Conservation (phyloP, 2,329 filamentous ascomycete species). For the Pseudocercospora musae region DNA sequence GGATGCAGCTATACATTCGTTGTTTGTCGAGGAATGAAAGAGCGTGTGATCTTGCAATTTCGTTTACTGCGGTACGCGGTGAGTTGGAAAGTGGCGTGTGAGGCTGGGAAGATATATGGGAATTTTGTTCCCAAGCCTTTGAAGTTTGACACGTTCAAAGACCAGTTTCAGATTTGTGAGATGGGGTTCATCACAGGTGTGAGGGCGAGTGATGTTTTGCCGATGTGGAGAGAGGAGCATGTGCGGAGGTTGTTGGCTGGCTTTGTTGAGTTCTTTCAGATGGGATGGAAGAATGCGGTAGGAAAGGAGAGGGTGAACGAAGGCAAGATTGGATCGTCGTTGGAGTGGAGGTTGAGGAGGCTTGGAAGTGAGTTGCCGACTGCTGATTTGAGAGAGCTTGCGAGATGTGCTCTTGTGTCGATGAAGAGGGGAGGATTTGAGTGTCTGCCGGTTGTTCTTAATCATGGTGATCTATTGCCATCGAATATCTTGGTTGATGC, state of each 20-base stretch:
- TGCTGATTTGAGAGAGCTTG: slow-evolving; percentile 2
- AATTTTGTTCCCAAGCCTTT: slow-evolving; percentile 4
- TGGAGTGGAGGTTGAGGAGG: slow-evolving; percentile 6
- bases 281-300: slow-evolving; percentile 4
- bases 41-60: slow-evolving; percentile 11
- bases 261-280: slow-evolving; percentile 17
- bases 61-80: slow-evolving; percentile 1
- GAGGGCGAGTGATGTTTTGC: slow-evolving; percentile 3
- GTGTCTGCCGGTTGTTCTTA: slow-evolving; percentile 54
- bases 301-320: not conserved
- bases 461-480: slow-evolving; percentile 59
- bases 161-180: slow-evolving; percentile 12
- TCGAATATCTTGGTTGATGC: slow-evolving; percentile 56
- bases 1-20: not conserved
- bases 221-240: not conserved
- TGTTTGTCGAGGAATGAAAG: not conserved
- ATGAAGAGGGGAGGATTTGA: slow-evolving; percentile 21
- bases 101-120: slow-evolving; percentile 7
- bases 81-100: not conserved
- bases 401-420: not conserved
- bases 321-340: slow-evolving; percentile 10
- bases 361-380: slow-evolving; percentile 7
- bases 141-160: not conserved
- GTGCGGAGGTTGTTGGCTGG: slow-evolving; percentile 6
- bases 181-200: slow-evolving; percentile 11